Conservation (phyloP, 805 yeast genomes). For the Schwanniomyces occidentalis region DNA sequence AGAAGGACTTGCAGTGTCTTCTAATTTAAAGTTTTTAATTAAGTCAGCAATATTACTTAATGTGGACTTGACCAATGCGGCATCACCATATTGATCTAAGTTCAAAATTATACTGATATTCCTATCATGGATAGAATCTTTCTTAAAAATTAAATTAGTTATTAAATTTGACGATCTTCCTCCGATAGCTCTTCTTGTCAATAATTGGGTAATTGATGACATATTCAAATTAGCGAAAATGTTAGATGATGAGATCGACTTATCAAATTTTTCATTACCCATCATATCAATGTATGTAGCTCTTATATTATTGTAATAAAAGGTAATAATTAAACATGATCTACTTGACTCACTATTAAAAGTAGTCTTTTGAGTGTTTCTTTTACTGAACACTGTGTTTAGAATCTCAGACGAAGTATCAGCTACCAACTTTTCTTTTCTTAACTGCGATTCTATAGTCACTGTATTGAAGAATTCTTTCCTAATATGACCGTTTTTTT, state of each 20-base stretch:
- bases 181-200: constrained; percentile 12
- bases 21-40: constrained; percentile 17
- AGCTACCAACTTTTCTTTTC: constrained; percentile 7
- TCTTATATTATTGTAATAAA: constrained; percentile 18
- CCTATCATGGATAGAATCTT: constrained; percentile 2
- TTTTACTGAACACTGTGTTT: constrained; percentile 14
- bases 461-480: constrained; percentile 8
- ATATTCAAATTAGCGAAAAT: constrained; percentile 27
- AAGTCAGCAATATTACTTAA: constrained; percentile 25
- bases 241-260: constrained; percentile 13
- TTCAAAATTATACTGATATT: constrained; percentile 23
- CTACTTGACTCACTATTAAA: constrained; percentile 21
- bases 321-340: constrained; percentile 26
- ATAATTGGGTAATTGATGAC: constrained; percentile 27
- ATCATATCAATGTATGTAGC: constrained; percentile 27
- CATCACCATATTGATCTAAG: constrained; percentile 28
- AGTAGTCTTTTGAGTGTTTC: constrained; percentile 21
- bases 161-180: constrained; percentile 26
- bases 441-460: constrained; percentile 16
- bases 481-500: constrained; percentile 8
- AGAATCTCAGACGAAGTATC: constrained; percentile 8
- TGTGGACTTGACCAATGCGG: constrained; percentile 23
- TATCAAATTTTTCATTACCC: constrained; percentile 29
- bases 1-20: not conserved
- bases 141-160: constrained; percentile 27